phyloP scores from a whole-genome alignment of 2,329 filamentous ascomycete genomes.

The Nigrograna mackinnonii region DNA sequence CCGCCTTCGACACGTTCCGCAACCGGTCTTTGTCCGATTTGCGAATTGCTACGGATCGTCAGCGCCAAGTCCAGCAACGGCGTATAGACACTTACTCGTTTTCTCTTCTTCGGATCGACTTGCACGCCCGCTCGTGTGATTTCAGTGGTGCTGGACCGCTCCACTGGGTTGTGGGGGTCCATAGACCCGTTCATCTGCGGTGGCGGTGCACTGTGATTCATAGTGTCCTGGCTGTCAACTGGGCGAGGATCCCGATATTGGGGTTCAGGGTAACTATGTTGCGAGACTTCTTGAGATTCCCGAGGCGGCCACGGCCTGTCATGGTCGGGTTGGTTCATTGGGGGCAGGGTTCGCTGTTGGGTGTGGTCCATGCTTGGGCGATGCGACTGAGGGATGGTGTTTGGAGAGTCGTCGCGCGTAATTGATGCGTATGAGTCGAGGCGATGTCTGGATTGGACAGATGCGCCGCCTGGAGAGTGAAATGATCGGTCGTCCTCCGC shows the following conservation, averaged over 20 bases:
- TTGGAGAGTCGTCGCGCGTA: slow-evolving; percentile 35
- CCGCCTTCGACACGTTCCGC: slow-evolving; percentile 84
- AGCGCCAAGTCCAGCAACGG: slow-evolving; percentile 6
- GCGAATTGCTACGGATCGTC: slow-evolving; percentile 69
- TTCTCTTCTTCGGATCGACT: slow-evolving; percentile 47
- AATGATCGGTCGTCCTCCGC: slow-evolving; percentile 42
- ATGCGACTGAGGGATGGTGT: slow-evolving; percentile 12
- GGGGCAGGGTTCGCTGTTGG: slow-evolving; percentile 27
- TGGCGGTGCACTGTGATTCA: background rate
- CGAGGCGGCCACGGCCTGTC: slow-evolving; percentile 31
- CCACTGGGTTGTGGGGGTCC: slow-evolving; percentile 10
- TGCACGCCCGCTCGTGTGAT: slow-evolving; percentile 48
- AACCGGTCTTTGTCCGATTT: slow-evolving; percentile 94
- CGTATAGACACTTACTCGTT: slow-evolving; percentile 40
- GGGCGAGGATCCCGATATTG: slow-evolving; percentile 29
- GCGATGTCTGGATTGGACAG: slow-evolving; percentile 40
- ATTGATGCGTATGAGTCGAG: slow-evolving; percentile 37
- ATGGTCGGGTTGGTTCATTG: slow-evolving; percentile 26
- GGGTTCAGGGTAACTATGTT: slow-evolving; percentile 25
- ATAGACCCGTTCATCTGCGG: slow-evolving; percentile 2
- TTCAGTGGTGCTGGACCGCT: slow-evolving; percentile 38
- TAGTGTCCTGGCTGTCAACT: slow-evolving; percentile 14
- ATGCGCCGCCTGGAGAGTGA: slow-evolving; percentile 33
- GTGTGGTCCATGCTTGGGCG: slow-evolving; percentile 22
- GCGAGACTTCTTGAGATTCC: slow-evolving; percentile 26